A percentile compares a stretch with the other conserved stretches of the same genome.
phyloP scores from a whole-genome alignment of 371 early-diverging fungal genomes.

The Apophysomyces variabilis region DNA sequence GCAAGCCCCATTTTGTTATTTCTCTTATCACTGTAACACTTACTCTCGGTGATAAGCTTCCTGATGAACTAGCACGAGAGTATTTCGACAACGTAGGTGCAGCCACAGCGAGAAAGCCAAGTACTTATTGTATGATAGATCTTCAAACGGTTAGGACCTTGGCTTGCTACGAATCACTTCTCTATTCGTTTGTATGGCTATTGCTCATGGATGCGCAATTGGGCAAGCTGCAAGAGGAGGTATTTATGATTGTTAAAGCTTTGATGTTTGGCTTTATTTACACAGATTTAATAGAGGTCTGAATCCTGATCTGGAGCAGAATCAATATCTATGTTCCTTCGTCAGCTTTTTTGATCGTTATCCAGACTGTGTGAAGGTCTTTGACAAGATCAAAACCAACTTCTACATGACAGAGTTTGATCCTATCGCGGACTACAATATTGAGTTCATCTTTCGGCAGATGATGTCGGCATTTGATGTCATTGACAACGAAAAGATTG shows the following conservation, averaged over 20 bases:
- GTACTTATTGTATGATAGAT: conserved; percentile 16
- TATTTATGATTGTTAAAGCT: not conserved
- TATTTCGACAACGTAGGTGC: conserved; percentile 31
- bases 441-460: conserved; percentile 66
- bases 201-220: conserved; percentile 43
- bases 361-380: conserved; percentile 51
- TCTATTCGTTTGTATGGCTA: conserved; percentile 45
- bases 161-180: conserved; percentile 50
- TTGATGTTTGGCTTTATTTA: not conserved
- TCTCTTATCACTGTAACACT: conserved; percentile 53
- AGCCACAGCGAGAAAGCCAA: conserved; percentile 3
- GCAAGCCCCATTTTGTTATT: conserved; percentile 47
- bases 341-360: conserved; percentile 40
- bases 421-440: conserved; percentile 53
- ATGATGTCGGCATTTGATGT: conserved; percentile 49
- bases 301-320: conserved; percentile 29
- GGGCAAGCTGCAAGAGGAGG: conserved; percentile 31
- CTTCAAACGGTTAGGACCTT: conserved; percentile 40
- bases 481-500: conserved; percentile 63
- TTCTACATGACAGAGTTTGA: conserved; percentile 60
- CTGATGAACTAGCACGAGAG: conserved; percentile 17
- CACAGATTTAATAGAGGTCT: conserved; percentile 5
- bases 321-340: conserved; percentile 32
- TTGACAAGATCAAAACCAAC: conserved; percentile 46
- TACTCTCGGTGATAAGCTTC: conserved; percentile 35